Evolutionary conservation across 1,139 yeast species (phyloP), one percentile per base, ranked within the genome.

Genomic region (Nakaseomyces delphensis): DNA sequence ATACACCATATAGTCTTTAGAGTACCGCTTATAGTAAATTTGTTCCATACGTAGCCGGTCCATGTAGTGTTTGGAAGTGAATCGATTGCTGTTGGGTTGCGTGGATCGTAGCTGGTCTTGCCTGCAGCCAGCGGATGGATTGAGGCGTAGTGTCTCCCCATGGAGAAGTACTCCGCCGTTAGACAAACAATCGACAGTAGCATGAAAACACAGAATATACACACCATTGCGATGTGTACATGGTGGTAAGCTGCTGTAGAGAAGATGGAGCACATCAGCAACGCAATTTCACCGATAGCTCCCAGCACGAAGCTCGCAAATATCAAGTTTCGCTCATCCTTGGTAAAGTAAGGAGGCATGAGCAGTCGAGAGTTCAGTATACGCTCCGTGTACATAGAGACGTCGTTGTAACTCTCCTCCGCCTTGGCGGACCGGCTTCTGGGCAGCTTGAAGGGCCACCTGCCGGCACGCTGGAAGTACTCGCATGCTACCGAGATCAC

Each of bases 221-320:
- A 76, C 35, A 87, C 82, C 81, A 85, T 81, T 9, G 80, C 58
- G 30, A 74, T 55, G 63, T 89, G 97, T 3, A 76, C 85, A 7
- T 56, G 56, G 43, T 72, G 77, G 64, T 71, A 81, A 30, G 56
- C 55, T 32, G 75, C 73, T 30, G 89, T 82, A 53, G 83, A 79
- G 64, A 85, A 81, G 43, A 84, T 79, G 1, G 94, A 64, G 39
- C 85, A 87, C 51, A 86, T 70, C 25, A 85, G 58, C 41, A 89
- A 77, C 3, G 91, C 94, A 38, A 84, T 60, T 59, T 84, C 83
- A n/a, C 94, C 91, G 36, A 83, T 64, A 3, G 69, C 56, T 1
- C 83, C 81, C 4, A 59, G 43, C 1, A 60, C 50, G 14, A 57
- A 54, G 2, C 63, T 55, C 0, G 66, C 64, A 47, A 62, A 57